Conservation (phyloP, 2,329 filamentous ascomycete species). For the Aspergillus ustus region DNA sequence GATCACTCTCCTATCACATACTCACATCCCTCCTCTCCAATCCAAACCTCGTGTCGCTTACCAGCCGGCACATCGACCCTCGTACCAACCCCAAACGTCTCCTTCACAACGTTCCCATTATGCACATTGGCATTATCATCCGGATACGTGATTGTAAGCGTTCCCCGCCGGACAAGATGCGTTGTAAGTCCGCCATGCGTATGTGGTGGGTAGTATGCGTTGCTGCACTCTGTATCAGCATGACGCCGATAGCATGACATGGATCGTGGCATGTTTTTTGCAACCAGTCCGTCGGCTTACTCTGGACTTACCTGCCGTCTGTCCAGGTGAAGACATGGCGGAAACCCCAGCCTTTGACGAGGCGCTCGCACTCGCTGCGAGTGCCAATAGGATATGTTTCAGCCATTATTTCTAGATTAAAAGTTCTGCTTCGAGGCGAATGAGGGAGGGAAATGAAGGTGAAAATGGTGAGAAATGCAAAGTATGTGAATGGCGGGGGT, state of each 20-base stretch:
- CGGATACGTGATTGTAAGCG: constrained; percentile 63
- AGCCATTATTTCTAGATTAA: constrained; percentile 32
- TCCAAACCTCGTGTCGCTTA: constrained; percentile 65
- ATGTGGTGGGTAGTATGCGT: constrained; percentile 65
- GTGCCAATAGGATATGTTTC: constrained; percentile 39
- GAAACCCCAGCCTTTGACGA: constrained; percentile 65
- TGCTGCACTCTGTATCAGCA: constrained; percentile 42
- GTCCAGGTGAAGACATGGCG: constrained; percentile 65
- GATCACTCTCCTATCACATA: constrained; percentile 63
- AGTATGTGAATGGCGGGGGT: background rate
- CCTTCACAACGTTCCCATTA: constrained; percentile 45
- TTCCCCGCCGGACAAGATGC: constrained; percentile 62
- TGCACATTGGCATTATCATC: constrained; percentile 47
- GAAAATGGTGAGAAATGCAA: background rate
- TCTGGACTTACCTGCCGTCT: constrained; percentile 56
- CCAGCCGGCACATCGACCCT: constrained; percentile 63
- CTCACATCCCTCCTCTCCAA: constrained; percentile 62
- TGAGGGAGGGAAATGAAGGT: background rate
- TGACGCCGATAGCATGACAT: background rate
- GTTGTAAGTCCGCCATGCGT: constrained; percentile 60
- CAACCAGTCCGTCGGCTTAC: background rate
- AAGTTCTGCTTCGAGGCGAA: background rate
- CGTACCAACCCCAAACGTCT: constrained; percentile 60
- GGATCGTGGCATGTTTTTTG: background rate
- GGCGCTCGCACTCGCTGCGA: constrained; percentile 54